Percentiles rank a stretch among this genome's conserved stretches.
These are phyloP conservation scores for Chernovozyma aurita DNA, from an alignment of 1,139 yeast species.

Conservation along the genomic window DNA sequence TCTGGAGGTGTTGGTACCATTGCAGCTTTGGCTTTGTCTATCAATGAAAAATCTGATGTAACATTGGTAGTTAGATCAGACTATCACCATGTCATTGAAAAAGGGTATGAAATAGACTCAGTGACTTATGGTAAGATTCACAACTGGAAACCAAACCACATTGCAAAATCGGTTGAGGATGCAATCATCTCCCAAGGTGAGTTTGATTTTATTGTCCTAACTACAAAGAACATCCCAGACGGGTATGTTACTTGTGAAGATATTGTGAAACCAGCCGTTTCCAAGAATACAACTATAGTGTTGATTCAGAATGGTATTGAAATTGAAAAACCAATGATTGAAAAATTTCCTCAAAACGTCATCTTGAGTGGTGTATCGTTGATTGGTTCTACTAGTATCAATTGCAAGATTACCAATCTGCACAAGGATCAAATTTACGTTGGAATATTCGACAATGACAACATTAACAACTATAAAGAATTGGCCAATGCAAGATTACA, in stretches of 20 bases:
- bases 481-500: slow-evolving; percentile 24
- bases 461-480: slow-evolving; percentile 14
- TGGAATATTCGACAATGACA: slow-evolving; percentile 45
- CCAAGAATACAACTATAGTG: slow-evolving; percentile 49
- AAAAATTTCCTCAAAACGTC: slow-evolving; percentile 52
- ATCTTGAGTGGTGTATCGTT: slow-evolving; percentile 67
- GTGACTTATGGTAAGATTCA: slow-evolving; percentile 53
- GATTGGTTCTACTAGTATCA: slow-evolving; percentile 59
- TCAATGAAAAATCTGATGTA: slow-evolving; percentile 43
- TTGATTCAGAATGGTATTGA: slow-evolving; percentile 74
- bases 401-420: slow-evolving; percentile 48
- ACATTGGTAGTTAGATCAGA: slow-evolving; percentile 66
- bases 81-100: slow-evolving; percentile 44
- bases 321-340: slow-evolving; percentile 58
- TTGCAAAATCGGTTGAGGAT: slow-evolving; percentile 40
- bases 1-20: slow-evolving; percentile 65
- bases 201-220: slow-evolving; percentile 62
- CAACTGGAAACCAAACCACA: slow-evolving; percentile 50
- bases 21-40: slow-evolving; percentile 56
- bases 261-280: slow-evolving; percentile 53
- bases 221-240: slow-evolving; percentile 77
- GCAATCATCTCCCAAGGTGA: slow-evolving; percentile 42
- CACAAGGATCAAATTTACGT: slow-evolving; percentile 50
- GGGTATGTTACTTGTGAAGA: slow-evolving; percentile 50
- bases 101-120: slow-evolving; percentile 61